Percentiles rank a stretch among this genome's conserved stretches.
Evolutionary conservation across 2,329 filamentous ascomycete genomes (phyloP).

Genomic region (Colletotrichum trifolii): DNA sequence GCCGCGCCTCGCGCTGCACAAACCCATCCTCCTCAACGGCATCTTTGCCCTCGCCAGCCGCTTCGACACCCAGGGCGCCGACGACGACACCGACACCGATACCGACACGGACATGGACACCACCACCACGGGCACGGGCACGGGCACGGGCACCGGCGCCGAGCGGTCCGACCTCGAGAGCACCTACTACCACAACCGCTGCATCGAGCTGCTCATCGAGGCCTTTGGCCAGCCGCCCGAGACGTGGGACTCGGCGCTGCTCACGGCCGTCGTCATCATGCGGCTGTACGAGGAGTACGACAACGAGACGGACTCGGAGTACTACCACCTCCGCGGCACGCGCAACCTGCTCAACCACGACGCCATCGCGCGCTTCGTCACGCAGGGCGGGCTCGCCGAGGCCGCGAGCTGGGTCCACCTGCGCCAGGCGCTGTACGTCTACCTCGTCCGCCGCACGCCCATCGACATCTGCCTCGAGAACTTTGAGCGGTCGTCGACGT

Average conservation of each 20-base stretch:
- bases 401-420: constrained; percentile 53
- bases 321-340: constrained; percentile 52
- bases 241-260: constrained; percentile 57
- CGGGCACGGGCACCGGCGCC: neutral
- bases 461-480: constrained; percentile 38
- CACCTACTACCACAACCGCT: constrained; percentile 56
- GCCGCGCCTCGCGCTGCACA: constrained; percentile 56
- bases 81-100: constrained; percentile 47
- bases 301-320: constrained; percentile 47
- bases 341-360: constrained; percentile 48
- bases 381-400: constrained; percentile 51
- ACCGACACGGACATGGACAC: constrained; percentile 40
- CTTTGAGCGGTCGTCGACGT: constrained; percentile 38
- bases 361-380: constrained; percentile 49
- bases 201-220: constrained; percentile 57
- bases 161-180: constrained; percentile 51
- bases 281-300: constrained; percentile 58
- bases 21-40: constrained; percentile 58
- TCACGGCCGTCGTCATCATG: constrained; percentile 60
- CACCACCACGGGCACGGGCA: neutral
- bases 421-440: constrained; percentile 53
- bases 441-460: constrained; percentile 41
- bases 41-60: constrained; percentile 58
- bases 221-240: constrained; percentile 54
- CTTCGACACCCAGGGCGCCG: constrained; percentile 53